Percentiles rank a stretch among this genome's conserved stretches.
Conservation (phyloP, 352 stramenopile species). For the Bremia lactucae region DNA sequence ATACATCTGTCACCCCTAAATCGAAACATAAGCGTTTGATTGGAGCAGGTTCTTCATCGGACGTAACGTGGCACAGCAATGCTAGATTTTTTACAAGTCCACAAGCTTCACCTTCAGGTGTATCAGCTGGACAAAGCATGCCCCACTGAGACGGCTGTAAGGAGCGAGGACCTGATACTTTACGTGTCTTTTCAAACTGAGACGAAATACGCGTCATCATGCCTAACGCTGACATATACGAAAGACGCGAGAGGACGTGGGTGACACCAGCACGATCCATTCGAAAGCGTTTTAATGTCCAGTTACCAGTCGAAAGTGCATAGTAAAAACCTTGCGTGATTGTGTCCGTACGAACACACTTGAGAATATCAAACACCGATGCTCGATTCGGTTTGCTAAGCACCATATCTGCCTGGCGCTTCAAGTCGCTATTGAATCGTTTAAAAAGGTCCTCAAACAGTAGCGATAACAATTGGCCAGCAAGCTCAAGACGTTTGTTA, state of each 20-base stretch:
- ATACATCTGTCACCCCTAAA: slow-evolving; percentile 94
- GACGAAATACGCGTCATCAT: slow-evolving; percentile 99
- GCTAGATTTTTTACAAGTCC: slow-evolving; percentile 99
- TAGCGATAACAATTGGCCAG: slow-evolving; percentile 94
- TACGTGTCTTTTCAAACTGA: slow-evolving; percentile 99
- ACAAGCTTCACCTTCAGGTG: slow-evolving; percentile 97
- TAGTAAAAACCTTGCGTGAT: slow-evolving; percentile 94
- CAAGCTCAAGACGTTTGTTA: slow-evolving; percentile 99
- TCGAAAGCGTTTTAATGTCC: slow-evolving; percentile 98
- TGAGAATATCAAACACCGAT: slow-evolving; percentile 97
- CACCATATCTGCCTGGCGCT: slow-evolving; percentile 95
- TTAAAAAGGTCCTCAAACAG: slow-evolving; percentile 99
- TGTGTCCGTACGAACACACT: slow-evolving; percentile 94
- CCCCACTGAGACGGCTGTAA: slow-evolving; percentile 98
- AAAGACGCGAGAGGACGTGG: slow-evolving; percentile 94
- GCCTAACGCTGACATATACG: slow-evolving; percentile 97
- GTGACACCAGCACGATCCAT: slow-evolving; percentile 98
- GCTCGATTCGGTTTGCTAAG: slow-evolving; percentile 96
- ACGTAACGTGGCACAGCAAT: slow-evolving; percentile 95
- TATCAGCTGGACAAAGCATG: slow-evolving; percentile 98
- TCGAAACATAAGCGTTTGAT: slow-evolving; percentile 95
- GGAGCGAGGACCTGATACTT: slow-evolving; percentile 95
- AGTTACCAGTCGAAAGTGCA: slow-evolving; percentile 91
- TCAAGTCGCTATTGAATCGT: slow-evolving; percentile 98
- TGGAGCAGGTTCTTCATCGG: slow-evolving; percentile 84